These are phyloP conservation scores for Neurospora sublineolata DNA, from an alignment of 495 filamentous ascomycete genomes.

Conservation along the genomic window DNA sequence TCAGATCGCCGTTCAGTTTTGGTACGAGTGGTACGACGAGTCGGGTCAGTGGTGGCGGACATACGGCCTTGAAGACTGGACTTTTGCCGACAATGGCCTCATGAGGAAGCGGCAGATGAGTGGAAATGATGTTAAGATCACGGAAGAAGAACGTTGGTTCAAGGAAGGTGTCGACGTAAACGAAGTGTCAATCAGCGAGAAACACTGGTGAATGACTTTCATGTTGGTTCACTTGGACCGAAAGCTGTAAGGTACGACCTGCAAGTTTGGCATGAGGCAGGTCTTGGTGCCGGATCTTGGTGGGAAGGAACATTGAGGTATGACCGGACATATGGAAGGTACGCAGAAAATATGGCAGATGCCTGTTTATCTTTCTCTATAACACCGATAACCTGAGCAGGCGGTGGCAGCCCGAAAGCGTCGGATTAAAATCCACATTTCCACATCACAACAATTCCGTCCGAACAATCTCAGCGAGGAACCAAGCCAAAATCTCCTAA, in stretches of 20 bases:
- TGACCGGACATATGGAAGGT: neutral
- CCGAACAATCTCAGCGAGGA: neutral
- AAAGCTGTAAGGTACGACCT: neutral
- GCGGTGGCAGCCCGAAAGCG: neutral
- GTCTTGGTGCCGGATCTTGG: neutral
- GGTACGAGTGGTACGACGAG: slow-evolving; percentile 76
- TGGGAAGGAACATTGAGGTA: neutral
- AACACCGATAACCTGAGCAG: neutral
- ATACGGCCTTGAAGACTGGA: slow-evolving; percentile 90
- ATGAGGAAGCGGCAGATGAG: slow-evolving; percentile 91
- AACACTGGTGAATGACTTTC: slow-evolving; percentile 52
- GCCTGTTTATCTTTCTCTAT: neutral
- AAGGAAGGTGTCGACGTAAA: slow-evolving; percentile 65
- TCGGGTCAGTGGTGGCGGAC: slow-evolving; percentile 78
- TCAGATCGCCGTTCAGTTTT: slow-evolving; percentile 78
- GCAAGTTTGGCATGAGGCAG: neutral
- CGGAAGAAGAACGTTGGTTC: slow-evolving; percentile 53
- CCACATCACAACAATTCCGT: neutral
- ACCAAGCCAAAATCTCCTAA: neutral
- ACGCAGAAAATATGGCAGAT: neutral
- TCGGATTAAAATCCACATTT: neutral
- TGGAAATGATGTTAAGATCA: slow-evolving; percentile 71
- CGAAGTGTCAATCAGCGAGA: slow-evolving; percentile 54
- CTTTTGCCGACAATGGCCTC: slow-evolving; percentile 63
- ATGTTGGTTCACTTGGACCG: neutral